A percentile compares a stretch with the other conserved stretches of the same genome.
Evolutionary conservation across 139 green algal genomes (phyloP).

Genomic region (Chlorella sp.): DNA sequence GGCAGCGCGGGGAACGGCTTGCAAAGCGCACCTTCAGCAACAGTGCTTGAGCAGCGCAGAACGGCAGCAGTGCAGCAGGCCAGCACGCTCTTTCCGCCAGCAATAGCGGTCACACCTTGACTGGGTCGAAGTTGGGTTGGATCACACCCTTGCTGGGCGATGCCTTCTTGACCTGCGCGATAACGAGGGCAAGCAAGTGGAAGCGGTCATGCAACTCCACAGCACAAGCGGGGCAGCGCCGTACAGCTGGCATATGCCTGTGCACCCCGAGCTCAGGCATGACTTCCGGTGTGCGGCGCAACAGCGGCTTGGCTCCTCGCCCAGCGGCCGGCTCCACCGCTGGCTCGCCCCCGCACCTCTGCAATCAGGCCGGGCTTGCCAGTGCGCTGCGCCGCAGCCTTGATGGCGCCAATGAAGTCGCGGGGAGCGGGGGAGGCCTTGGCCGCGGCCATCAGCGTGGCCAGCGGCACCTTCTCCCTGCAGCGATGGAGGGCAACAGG

Average conservation of each 20-base stretch:
- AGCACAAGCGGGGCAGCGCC: no score
- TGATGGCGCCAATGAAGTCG: slow-evolving; percentile 93
- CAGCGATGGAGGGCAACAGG: neutral
- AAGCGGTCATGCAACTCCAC: no score
- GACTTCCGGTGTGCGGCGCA: no score
- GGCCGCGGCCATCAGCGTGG: slow-evolving; percentile 54
- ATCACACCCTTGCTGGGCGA: slow-evolving; percentile 96
- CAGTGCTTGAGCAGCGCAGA: no score
- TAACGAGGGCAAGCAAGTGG: no score
- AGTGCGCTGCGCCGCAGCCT: slow-evolving; percentile 48
- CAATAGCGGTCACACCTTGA: slow-evolving; percentile 56
- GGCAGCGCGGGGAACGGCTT: no score
- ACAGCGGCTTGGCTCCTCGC: no score
- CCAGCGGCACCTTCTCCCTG: slow-evolving; percentile 64
- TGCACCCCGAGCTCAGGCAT: no score
- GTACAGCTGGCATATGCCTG: no score
- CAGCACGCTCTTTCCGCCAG: neutral
- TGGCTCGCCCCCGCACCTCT: neutral
- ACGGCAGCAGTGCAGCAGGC: neutral
- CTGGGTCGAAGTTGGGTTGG: slow-evolving; percentile 96
- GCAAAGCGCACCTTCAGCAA: no score
- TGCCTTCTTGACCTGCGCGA: slow-evolving; percentile 99
- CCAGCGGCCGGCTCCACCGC: no score
- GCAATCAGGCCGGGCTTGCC: slow-evolving; percentile 95
- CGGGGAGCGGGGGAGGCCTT: slow-evolving; percentile 62